phyloP scores from a whole-genome alignment of 169 alveolate species.

The Amoebophrya sp. region DNA sequence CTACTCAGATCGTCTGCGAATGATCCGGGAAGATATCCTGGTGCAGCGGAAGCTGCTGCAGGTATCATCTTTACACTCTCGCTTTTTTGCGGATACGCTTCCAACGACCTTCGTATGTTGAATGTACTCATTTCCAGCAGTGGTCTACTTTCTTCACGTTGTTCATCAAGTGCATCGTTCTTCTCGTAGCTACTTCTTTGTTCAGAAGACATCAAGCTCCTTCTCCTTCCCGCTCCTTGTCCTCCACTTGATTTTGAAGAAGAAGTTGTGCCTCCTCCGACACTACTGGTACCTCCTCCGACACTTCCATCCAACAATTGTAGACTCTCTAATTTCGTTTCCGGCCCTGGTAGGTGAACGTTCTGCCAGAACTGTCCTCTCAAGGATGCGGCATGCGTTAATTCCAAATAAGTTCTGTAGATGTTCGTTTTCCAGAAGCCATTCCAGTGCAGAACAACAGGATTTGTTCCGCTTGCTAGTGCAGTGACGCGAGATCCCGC shows the following conservation, averaged over 20 bases:
- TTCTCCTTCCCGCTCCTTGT: not conserved
- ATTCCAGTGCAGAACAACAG: not conserved
- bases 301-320: too few relatives aligned
- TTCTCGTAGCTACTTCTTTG: too few relatives aligned
- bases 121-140: not conserved
- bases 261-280: too few relatives aligned
- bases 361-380: not conserved
- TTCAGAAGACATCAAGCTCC: not conserved
- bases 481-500: not conserved
- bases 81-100: not conserved
- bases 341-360: not conserved
- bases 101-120: not conserved
- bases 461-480: not conserved
- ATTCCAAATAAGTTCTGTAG: not conserved
- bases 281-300: too few relatives aligned
- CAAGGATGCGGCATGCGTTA: not conserved
- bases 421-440: constrained; percentile 1
- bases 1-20: not conserved
- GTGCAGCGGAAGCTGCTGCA: not conserved
- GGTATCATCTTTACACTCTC: not conserved
- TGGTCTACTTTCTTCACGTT: not conserved
- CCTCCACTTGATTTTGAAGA: not conserved
- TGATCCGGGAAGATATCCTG: not conserved
- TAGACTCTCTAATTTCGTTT: too few relatives aligned
- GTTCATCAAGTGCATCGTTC: too few relatives aligned